Evolutionary conservation across 225 moss, liverwort and hornwort species (phyloP), one percentile per base, ranked within the genome.

Genomic region (Straminergon stramineum): DNA sequence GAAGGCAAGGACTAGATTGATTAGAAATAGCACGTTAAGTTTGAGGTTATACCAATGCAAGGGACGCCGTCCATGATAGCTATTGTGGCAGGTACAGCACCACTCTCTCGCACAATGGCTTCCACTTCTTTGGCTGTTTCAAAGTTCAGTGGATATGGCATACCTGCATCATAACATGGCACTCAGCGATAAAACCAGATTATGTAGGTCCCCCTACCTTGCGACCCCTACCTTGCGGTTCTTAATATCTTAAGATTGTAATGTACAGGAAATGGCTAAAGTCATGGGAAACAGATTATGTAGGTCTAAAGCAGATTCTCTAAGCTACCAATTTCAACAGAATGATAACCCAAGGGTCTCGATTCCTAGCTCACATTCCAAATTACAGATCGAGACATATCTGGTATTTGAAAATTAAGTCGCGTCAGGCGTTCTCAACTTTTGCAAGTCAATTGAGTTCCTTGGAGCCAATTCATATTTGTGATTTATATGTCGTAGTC

Each of bases 81-180:
- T 87, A 97, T 97, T 39, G 99, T 97, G 64, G 99, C 99, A 85
- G 99, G 97, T 37, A 95, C 91, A 90, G 96, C 99, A 91, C 97
- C 96, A 92, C 91, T 90, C 83, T 94, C 86, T 90, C 92, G 93
- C 92, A 99, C 97, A 87, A 95, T 88, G 52, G 90, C 88, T 92
- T 97, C 97, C 82, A 99, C 98, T 83, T 92, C 95, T 91, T 91
- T 95, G 30, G 96, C 97, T 74, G 96, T 96, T 87, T 95, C 91
- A 90, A 96, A 89, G 87, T 97, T 97, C 89, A 97, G 90, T 84
- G 99, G 99, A 91, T 96, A 97, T n/a, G 99, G 97, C 97, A 99
- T 99, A 61, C 98, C 98, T 98, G 89, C 61, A 86, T 45, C 73
- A 82, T 53, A 76, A 83, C 30, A 84, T 39, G 55, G 62, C 55